Percentiles rank a stretch among this genome's conserved stretches.
phyloP scores from a whole-genome alignment of 805 yeast species.

The Cyberlindnera euphorbiiphila region DNA sequence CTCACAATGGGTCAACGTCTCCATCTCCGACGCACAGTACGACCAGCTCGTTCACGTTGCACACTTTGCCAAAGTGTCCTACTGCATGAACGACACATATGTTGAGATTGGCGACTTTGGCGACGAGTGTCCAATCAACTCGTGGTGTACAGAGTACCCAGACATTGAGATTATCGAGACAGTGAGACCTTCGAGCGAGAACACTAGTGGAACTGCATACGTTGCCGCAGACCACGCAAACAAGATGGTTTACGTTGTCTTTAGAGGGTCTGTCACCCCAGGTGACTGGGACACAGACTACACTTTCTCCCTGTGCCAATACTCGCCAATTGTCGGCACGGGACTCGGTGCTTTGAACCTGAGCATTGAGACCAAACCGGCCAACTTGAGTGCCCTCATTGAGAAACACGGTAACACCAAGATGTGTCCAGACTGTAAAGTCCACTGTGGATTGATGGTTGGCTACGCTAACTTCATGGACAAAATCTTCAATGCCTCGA shows the following conservation, averaged over 20 bases:
- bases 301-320: slow-evolving; percentile 42
- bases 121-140: slow-evolving; percentile 19
- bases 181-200: slow-evolving; percentile 20
- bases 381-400: slow-evolving; percentile 4
- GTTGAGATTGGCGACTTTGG: slow-evolving; percentile 14
- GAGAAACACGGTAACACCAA: slow-evolving; percentile 6
- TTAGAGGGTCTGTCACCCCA: slow-evolving; percentile 62
- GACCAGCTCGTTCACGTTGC: slow-evolving; percentile 16
- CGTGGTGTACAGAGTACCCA: slow-evolving; percentile 16
- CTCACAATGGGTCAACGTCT: slow-evolving; percentile 11
- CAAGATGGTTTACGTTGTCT: slow-evolving; percentile 45
- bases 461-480: slow-evolving; percentile 42
- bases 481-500: slow-evolving; percentile 33
- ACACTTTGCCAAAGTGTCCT: slow-evolving; percentile 19
- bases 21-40: slow-evolving; percentile 16
- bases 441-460: slow-evolving; percentile 62
- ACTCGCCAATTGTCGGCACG: slow-evolving; percentile 35
- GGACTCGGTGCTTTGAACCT: slow-evolving; percentile 4
- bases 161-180: slow-evolving; percentile 14
- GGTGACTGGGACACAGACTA: slow-evolving; percentile 64
- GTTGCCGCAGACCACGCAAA: slow-evolving; percentile 46
- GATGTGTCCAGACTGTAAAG: slow-evolving; percentile 48
- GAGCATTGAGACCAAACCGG: background rate
- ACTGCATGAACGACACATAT: slow-evolving; percentile 17
- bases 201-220: slow-evolving; percentile 52